phyloP scores from a whole-genome alignment of 2,329 filamentous ascomycete genomes.

The Fusarium miscanthi region DNA sequence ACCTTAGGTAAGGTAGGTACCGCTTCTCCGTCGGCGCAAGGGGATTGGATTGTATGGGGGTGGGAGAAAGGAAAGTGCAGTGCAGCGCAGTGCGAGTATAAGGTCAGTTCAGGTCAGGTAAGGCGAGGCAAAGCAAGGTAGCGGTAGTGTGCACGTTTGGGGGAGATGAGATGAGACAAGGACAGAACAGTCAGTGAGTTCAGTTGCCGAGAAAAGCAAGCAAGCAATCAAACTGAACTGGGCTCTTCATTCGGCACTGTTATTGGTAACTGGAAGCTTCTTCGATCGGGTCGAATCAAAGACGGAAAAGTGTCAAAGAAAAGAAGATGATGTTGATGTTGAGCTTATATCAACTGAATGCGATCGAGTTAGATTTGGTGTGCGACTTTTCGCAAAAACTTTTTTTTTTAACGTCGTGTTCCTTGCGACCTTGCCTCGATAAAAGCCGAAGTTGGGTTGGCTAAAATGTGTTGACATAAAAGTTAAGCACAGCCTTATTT shows the following conservation, averaged over 20 bases:
- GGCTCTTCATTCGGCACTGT: background rate
- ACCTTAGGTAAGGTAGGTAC: background rate
- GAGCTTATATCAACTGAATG: background rate
- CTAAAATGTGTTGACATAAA: background rate
- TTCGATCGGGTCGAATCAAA: background rate
- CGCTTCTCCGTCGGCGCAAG: conserved; percentile 28
- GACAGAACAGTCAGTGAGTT: conserved; percentile 2
- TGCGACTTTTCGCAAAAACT: conserved; percentile 15
- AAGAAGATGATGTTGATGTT: conserved; percentile 8
- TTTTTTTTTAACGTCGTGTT: conserved; percentile 21
- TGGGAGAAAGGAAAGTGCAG: conserved; percentile 19
- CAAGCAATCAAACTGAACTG: background rate
- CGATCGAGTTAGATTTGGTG: conserved; percentile 11
- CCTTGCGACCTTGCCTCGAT: conserved; percentile 9
- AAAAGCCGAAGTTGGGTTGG: conserved; percentile 27
- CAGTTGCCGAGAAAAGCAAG: conserved; percentile 6
- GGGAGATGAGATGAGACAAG: conserved; percentile 31
- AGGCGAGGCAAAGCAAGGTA: background rate
- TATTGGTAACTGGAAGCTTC: background rate
- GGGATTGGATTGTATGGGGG: conserved; percentile 14
- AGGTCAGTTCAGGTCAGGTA: background rate
- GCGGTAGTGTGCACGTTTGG: conserved; percentile 24
- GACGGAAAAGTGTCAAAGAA: background rate
- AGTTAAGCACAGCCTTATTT: background rate
- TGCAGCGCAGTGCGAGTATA: background rate